These are phyloP conservation scores for Hyphodiscus sp. DNA, from an alignment of 2,329 filamentous ascomycete genomes.

Conservation along the genomic window DNA sequence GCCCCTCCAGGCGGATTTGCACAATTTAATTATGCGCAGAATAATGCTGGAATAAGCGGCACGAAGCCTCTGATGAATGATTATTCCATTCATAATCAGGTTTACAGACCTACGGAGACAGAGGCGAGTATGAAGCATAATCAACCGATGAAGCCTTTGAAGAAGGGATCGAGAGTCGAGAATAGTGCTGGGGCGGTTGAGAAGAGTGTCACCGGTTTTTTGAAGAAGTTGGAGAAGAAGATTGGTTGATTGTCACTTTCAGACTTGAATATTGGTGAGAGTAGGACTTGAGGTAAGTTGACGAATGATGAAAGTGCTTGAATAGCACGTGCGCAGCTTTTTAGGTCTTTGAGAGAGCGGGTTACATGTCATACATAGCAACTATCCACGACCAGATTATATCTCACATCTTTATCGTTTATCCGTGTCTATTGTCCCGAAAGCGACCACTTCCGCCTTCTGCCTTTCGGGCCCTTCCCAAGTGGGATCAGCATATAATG, in stretches of 20 bases:
- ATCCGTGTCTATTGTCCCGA: too few relatives aligned
- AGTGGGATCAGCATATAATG: background rate
- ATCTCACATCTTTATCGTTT: too few relatives aligned
- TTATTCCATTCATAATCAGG: conserved; percentile 60
- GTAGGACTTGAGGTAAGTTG: background rate
- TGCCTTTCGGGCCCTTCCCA: background rate
- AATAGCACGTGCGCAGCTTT: background rate
- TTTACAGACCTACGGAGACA: conserved; percentile 61
- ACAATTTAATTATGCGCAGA: conserved; percentile 42
- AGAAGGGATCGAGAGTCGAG: conserved; percentile 47
- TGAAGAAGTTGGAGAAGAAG: conserved; percentile 74
- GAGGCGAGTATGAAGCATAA: conserved; percentile 43
- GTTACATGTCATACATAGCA: too few relatives aligned
- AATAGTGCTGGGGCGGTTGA: conserved; percentile 61
- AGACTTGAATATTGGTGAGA: background rate
- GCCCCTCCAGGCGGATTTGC: conserved; percentile 49
- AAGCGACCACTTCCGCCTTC: too few relatives aligned
- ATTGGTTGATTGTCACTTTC: conserved; percentile 20
- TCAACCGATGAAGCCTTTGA: conserved; percentile 38
- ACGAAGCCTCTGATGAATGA: conserved; percentile 35
- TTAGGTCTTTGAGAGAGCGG: background rate
- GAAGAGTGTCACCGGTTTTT: conserved; percentile 62
- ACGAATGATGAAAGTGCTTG: background rate
- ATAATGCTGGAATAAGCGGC: conserved; percentile 10
- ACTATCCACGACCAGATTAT: too few relatives aligned